Evolutionary conservation across 805 yeast genomes (phyloP), one percentile per base, ranked within the genome.

Genomic region (Metschnikowia lochheadii): DNA sequence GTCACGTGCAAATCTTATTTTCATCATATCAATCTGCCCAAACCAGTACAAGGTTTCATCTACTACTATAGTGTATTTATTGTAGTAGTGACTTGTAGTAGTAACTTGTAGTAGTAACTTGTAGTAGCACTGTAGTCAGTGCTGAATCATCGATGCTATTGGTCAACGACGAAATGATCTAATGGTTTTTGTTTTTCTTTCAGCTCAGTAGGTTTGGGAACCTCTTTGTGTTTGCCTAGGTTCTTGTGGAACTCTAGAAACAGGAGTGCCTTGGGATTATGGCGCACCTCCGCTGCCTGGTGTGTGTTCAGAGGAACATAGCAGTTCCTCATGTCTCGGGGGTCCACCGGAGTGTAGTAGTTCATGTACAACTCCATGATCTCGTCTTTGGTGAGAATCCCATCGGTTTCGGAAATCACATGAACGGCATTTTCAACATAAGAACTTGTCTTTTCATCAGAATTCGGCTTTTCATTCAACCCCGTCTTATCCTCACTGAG

Each of bases 281-380:
- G 46, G 10, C 10, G 14, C 10, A 44, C 26, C 18, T 44, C 46
- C 5, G 32, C 33, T 21, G 23, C 46, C 34, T 44, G 46, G 3
- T 3, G 13, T 15, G 8, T 17, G 13, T 26, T 44, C 40, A 23
- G 46, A 1, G 52, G 51, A 15, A 33, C 31, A 13, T 33, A 46
- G 42, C 52, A 54, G 6, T 48, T 20, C 3, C 33, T 32, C 17
- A 54, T 45, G 5, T 36, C 47, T 8, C 21, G 37, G 5, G 46
- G 51, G 18, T 61, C 64, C 6, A 62, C 40, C 0, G 68, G 59
- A 2, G 63, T 57, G 49, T 61, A 72, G 48, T 74, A 70, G 40
- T 68, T 65, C 32, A 76, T 65, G 58, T 73, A 76, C 20, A 79
- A 68, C 31, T 74, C 76, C 40, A 63, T 56, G 46, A 65, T 65